Percentiles rank a stretch among this genome's conserved stretches.
Conservation (phyloP, 352 stramenopile genomes). For the Globisporangium parvum region DNA sequence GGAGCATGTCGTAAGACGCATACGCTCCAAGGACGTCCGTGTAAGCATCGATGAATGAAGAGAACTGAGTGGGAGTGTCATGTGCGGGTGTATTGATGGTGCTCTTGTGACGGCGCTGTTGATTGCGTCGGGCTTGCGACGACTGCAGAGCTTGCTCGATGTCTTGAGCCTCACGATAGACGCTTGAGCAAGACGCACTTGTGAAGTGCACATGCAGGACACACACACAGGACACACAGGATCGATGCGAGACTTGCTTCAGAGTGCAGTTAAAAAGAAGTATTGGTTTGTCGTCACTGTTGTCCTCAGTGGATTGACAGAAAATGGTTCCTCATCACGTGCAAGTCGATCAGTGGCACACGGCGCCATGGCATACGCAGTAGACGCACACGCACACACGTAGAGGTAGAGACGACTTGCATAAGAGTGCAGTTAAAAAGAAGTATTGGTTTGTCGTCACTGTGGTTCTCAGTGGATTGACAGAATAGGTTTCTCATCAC, state of each 20-base stretch:
- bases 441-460: conserved; percentile 68
- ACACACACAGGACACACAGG: conserved; percentile 9
- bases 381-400: conserved; percentile 3
- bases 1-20: too few species aligned
- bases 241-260: conserved; percentile 1
- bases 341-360: conserved; percentile 12
- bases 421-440: conserved; percentile 90
- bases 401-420: conserved; percentile 9
- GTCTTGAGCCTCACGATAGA: too few species aligned
- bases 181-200: background rate
- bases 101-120: too few species aligned
- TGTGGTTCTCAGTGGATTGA: conserved; percentile 79
- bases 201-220: background rate
- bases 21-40: too few species aligned
- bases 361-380: background rate
- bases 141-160: too few species aligned
- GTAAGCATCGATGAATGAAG: too few species aligned
- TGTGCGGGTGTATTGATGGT: too few species aligned
- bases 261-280: conserved; percentile 73
- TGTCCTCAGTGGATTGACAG: conserved; percentile 82
- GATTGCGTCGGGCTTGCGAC: too few species aligned
- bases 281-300: conserved; percentile 74
- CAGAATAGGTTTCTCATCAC: conserved; percentile 63
- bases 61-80: too few species aligned
- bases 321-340: conserved; percentile 66